Percentiles rank a stretch among this genome's conserved stretches.
Evolutionary conservation across 2,329 filamentous ascomycete species (phyloP).

Genomic region (Arthrocladium fulminans): DNA sequence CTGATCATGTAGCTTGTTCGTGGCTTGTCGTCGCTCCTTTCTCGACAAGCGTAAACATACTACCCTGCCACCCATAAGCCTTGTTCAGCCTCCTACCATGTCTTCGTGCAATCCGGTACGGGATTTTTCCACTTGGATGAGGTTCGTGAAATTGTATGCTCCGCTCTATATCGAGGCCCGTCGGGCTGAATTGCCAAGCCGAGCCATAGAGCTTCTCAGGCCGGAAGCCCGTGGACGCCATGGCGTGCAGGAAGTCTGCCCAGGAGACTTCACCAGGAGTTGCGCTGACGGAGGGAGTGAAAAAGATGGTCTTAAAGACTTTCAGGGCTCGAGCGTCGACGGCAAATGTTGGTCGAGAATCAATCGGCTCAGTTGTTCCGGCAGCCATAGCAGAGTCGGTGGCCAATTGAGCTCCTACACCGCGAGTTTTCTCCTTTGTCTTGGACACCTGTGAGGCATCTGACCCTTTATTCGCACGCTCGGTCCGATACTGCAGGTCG

Average conservation of each 20-base stretch:
- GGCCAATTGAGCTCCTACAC: constrained; percentile 8
- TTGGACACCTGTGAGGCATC: neutral
- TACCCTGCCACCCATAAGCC: constrained; percentile 35
- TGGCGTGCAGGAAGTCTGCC: constrained; percentile 47
- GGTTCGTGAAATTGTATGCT: constrained; percentile 55
- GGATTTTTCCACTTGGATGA: constrained; percentile 47
- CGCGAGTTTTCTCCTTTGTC: constrained; percentile 22
- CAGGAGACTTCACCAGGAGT: constrained; percentile 44
- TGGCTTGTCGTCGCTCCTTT: too few relatives aligned
- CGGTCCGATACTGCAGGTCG: constrained; percentile 13
- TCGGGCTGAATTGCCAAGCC: constrained; percentile 50
- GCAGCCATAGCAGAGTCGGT: neutral
- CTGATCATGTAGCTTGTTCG: too few relatives aligned
- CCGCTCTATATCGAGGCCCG: constrained; percentile 33
- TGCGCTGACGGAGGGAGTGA: constrained; percentile 26
- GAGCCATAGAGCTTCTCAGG: constrained; percentile 52
- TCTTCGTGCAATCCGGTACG: constrained; percentile 38
- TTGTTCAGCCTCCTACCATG: constrained; percentile 43
- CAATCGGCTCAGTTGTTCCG: neutral
- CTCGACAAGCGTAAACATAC: neutral
- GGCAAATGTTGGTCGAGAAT: constrained; percentile 24
- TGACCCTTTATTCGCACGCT: constrained; percentile 8
- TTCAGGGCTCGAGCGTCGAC: constrained; percentile 33
- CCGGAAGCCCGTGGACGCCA: constrained; percentile 42
- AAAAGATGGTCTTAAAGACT: constrained; percentile 38